These are phyloP conservation scores for Phallus indusiatus DNA, from an alignment of 768 basidiomycete genomes.

Conservation along the genomic window DNA sequence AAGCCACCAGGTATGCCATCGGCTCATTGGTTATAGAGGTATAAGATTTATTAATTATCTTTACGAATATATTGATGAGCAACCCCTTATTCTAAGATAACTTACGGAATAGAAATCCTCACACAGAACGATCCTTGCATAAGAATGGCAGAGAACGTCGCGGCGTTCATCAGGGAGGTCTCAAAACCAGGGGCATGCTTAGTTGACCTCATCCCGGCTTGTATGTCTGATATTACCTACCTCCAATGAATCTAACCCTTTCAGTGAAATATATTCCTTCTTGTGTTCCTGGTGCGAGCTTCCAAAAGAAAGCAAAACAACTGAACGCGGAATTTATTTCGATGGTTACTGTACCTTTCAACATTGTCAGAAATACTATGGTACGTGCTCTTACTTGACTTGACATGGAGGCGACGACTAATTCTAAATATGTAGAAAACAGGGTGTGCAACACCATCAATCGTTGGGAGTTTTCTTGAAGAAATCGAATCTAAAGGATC, in stretches of 20 bases:
- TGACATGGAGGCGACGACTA: neutral
- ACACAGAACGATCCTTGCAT: conserved; percentile 35
- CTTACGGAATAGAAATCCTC: conserved; percentile 3
- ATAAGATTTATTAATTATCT: neutral
- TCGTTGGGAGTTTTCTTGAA: neutral
- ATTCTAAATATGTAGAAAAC: conserved; percentile 3
- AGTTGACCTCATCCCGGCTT: conserved; percentile 37
- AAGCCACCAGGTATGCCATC: conserved; percentile 15
- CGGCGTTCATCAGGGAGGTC: conserved; percentile 42
- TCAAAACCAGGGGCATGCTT: conserved; percentile 44
- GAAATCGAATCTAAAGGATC: neutral
- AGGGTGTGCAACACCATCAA: neutral
- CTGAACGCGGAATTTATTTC: conserved; percentile 18
- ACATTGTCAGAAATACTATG: conserved; percentile 34
- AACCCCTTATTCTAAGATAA: neutral
- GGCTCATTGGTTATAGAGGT: conserved; percentile 5
- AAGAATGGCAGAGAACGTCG: conserved; percentile 40
- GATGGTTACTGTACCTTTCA: conserved; percentile 26
- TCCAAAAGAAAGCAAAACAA: conserved; percentile 24
- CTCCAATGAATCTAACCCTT: neutral
- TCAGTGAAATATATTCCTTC: conserved; percentile 30
- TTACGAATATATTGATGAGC: neutral
- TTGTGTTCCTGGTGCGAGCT: conserved; percentile 32
- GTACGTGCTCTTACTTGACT: conserved; percentile 11
- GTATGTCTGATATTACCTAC: conserved; percentile 19